Evolutionary conservation across 73 alveolate species (phyloP).

Genomic region (Paramecium tetraurelia): DNA sequence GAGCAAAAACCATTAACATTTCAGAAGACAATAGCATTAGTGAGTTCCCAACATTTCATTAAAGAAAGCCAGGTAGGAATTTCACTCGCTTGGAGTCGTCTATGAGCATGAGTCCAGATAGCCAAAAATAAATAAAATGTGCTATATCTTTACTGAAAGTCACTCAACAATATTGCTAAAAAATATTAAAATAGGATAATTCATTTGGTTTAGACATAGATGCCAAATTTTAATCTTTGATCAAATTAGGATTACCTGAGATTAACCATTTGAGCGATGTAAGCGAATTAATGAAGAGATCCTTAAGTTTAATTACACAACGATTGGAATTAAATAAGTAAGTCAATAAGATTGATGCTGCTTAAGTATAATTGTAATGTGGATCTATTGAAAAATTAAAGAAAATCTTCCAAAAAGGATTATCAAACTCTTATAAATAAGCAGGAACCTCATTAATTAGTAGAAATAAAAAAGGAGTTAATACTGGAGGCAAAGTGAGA

Average conservation of each 20-base stretch:
- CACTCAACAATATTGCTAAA: conserved; percentile 16
- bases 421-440: conserved; percentile 27
- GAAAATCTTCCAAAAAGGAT: conserved; percentile 11
- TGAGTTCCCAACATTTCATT: conserved; percentile 5
- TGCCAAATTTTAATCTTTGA: background rate
- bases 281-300: background rate
- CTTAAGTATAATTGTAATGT: background rate
- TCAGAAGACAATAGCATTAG: conserved; percentile 11
- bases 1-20: conserved; percentile 38
- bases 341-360: background rate
- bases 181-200: background rate
- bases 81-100: background rate
- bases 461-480: background rate
- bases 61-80: background rate
- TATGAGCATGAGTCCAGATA: conserved; percentile 44
- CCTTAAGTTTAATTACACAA: background rate
- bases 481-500: background rate
- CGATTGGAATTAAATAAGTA: background rate
- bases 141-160: conserved; percentile 29
- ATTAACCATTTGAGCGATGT: background rate
- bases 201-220: background rate
- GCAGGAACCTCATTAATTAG: background rate
- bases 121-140: background rate
- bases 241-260: conserved; percentile 2
- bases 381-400: background rate